Base-by-base conservation (phyloP, 148 eudicot genomes). In the Camellia granthamiana region DNA sequence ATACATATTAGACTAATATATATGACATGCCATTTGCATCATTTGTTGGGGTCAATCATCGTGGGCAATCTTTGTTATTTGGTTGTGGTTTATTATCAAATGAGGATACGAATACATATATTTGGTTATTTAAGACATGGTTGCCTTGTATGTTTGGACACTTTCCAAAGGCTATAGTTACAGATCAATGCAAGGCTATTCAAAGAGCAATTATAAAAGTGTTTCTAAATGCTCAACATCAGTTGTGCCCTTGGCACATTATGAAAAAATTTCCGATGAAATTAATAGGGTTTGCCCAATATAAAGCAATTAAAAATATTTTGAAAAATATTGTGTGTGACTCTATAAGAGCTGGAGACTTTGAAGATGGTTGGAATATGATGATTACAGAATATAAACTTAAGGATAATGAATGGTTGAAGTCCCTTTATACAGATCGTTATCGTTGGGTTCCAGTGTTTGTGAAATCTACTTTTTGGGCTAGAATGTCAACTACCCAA, bases 391-490 rank as follows among this genome's bases (percentile, higher is more conserved):
- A 63, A 5, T 64, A 13, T 21, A 58, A 58, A 21, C 74, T 76
- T n/a, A 3, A 68, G n/a, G 23, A 59, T 2, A 76, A 81, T 76
- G 75, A 52, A 42, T 81, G 84, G 84, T 69, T 81, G 54, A 43
- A 44, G 2, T 38, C n/a, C 1, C 54, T 81, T 64, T 81, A 65
- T 81, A 4, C 11, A 0, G 69, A 67, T 21, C 41, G 70, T 13
- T 2, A 67, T 1, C 41, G 18, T 18, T 81, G 84, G 80, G 59
- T 60, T 58, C 84, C 76, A 16, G 19, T 44, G 3, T 71, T 19
- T 80, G 72, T 70, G 54, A 70, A 60, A 42, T 19, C 38, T 30
- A 56, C 6, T 2, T 79, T 79, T 59, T 79, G 42, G 76, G 81
- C 81, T 3, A 76, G 69, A 42, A 79, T 61, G 56, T 55, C 66